Percentiles rank a stretch among this genome's conserved stretches.
phyloP scores from a whole-genome alignment of 2,329 filamentous ascomycete species.

The Xylariomycetidae sp. region DNA sequence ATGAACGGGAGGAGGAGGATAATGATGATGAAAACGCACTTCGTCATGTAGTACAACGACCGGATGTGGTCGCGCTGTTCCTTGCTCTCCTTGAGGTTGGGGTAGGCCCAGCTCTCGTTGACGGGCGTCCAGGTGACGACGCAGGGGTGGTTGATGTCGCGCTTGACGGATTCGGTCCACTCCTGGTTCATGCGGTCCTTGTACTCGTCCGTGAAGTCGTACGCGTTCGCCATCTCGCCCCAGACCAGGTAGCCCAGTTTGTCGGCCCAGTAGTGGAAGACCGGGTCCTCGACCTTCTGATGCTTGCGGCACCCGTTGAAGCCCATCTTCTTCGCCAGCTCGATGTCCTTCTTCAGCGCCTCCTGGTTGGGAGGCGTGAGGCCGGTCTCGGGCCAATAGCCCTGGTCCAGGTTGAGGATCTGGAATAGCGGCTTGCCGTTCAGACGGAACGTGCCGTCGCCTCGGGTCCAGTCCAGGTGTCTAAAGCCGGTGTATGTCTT shows the following conservation, averaged over 20 bases:
- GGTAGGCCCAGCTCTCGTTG: conserved; percentile 60
- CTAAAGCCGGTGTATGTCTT: conserved; percentile 57
- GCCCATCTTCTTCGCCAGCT: conserved; percentile 52
- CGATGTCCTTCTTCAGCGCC: conserved; percentile 45
- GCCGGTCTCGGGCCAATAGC: conserved; percentile 57
- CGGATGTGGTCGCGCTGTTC: conserved; percentile 60
- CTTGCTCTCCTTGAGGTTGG: conserved; percentile 46
- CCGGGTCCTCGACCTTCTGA: conserved; percentile 57
- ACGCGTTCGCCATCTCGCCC: conserved; percentile 61
- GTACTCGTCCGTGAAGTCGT: conserved; percentile 54
- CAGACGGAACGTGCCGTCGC: conserved; percentile 52
- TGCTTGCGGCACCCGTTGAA: conserved; percentile 62
- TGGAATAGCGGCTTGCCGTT: conserved; percentile 57
- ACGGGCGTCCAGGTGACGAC: conserved; percentile 62
- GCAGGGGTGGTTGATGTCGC: conserved; percentile 60
- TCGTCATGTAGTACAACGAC: conserved; percentile 58
- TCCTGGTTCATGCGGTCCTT: conserved; percentile 56
- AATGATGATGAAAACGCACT: conserved; percentile 36
- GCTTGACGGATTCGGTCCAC: conserved; percentile 56
- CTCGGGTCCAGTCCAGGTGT: conserved; percentile 50
- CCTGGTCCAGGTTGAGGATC: conserved; percentile 53
- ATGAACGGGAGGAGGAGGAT: not conserved
- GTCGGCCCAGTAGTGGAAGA: conserved; percentile 57
- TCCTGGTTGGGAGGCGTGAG: conserved; percentile 49
- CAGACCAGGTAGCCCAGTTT: conserved; percentile 56